Base-by-base conservation (phyloP, 2,329 filamentous ascomycete genomes). In the Venturia nashicola region DNA sequence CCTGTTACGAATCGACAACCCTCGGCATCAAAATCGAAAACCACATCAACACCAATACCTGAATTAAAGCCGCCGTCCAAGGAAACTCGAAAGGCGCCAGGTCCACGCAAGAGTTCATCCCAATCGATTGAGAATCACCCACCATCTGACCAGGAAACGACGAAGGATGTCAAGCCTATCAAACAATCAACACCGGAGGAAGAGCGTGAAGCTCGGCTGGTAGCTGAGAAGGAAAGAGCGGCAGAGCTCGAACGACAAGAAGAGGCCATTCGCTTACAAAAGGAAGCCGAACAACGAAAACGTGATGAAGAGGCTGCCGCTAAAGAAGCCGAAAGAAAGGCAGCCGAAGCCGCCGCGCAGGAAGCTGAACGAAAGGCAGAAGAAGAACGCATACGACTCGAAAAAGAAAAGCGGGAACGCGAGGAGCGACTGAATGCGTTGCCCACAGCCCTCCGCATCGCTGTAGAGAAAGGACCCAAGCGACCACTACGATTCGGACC, bases 401-500 rank as follows among this genome's bases (percentile, higher is more conserved):
- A 71, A 63, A 51, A 59, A 32, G 71, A 73, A 64, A 71, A 73
- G 61, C 70, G 72, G 61, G 61, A 65, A 54, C 65, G 73, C 32
- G 70, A 72, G 63, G 67, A 69, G 59, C 72, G 74, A n/a, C 14
- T 64, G 12, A 57, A 48, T 27, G 51, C 62, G 11, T 44, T 64
- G 12, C 62, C 62, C 12, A 34, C 23, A 32, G 62, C 62, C 23
- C 55, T 64, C 14, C 57, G 63, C 1, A 67, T 75, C 48, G 69
- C 72, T 12, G 73, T 48, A 18, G 46, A 55, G 44, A 66, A 57
- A 36, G 64, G 43, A 6, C n/a, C n/a, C 23, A 54, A 61, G 16
- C 62, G 68, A 61, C 73, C 76, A 34, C 73, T 74, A 3, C 70
- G 69, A 63, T 73, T 73, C n/a, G 65, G 75, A 14, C 42, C 59